Conservation (phyloP, 2,329 filamentous ascomycete species). For the Lachnellula suecica region DNA sequence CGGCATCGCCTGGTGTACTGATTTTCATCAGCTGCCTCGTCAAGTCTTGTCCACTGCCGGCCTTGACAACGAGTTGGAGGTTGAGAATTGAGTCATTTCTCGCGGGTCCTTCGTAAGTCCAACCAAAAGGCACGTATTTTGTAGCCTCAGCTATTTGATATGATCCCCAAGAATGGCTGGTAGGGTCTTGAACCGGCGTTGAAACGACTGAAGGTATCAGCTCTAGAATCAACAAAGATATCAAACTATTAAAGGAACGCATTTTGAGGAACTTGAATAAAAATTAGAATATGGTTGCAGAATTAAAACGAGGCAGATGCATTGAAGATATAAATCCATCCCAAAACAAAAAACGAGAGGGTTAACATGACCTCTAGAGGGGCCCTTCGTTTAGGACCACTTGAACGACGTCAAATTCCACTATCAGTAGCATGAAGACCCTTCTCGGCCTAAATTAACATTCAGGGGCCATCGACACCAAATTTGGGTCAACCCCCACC, state of each 20-base stretch:
- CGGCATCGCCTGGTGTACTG: constrained; percentile 40
- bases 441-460: no score
- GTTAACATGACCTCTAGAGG: no score
- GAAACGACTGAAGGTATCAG: background rate
- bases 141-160: constrained; percentile 4
- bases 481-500: no score
- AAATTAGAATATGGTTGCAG: background rate
- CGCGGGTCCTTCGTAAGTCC: constrained; percentile 5
- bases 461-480: no score
- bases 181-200: background rate
- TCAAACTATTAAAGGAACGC: background rate
- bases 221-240: background rate
- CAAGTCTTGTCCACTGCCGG: background rate
- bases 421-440: no score
- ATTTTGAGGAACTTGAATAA: background rate
- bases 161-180: constrained; percentile 1
- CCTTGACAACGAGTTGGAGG: constrained; percentile 8
- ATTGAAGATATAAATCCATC: no score
- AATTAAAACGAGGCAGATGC: no score
- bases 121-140: background rate
- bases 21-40: constrained; percentile 2
- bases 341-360: no score
- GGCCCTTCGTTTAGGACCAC: no score
- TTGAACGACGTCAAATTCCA: no score
- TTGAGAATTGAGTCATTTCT: constrained; percentile 1